Percentiles rank a stretch among this genome's conserved stretches.
Evolutionary conservation across 208 protist genomes (phyloP).

Genomic region (Endotrypanum monterogeii): DNA sequence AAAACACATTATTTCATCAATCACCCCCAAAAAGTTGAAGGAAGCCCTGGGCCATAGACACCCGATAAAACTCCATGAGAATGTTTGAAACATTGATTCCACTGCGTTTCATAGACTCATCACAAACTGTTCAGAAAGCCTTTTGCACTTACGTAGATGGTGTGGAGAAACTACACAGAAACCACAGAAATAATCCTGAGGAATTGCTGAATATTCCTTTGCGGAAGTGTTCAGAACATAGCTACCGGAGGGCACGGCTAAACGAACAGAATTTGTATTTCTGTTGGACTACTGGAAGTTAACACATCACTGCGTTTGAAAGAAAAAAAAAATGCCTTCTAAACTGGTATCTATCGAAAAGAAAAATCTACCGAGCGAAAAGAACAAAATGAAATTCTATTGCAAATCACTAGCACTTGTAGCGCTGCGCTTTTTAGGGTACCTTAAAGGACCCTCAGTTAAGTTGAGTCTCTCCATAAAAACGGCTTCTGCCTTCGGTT

Average conservation of each 20-base stretch:
- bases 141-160: not conserved
- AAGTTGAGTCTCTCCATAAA: slow-evolving; percentile 80
- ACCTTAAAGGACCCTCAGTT: slow-evolving; percentile 75
- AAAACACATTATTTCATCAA: not conserved
- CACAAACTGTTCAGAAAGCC: not conserved
- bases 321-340: not conserved
- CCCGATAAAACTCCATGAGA: not conserved
- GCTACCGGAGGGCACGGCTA: not conserved
- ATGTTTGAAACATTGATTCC: not conserved
- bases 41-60: not conserved
- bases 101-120: not conserved
- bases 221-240: not conserved
- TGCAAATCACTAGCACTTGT: slow-evolving; percentile 17
- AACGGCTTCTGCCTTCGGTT: slow-evolving; percentile 55
- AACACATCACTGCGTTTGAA: not conserved
- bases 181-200: not conserved
- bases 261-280: not conserved
- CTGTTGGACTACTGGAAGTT: not conserved
- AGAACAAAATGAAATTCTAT: not conserved
- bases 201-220: not conserved
- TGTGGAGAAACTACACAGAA: not conserved
- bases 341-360: not conserved
- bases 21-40: not conserved
- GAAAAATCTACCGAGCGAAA: slow-evolving; percentile 13
- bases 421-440: slow-evolving; percentile 67